phyloP scores from a whole-genome alignment of 1,284 basidiomycete genomes.

The Leccinum pachyderme region DNA sequence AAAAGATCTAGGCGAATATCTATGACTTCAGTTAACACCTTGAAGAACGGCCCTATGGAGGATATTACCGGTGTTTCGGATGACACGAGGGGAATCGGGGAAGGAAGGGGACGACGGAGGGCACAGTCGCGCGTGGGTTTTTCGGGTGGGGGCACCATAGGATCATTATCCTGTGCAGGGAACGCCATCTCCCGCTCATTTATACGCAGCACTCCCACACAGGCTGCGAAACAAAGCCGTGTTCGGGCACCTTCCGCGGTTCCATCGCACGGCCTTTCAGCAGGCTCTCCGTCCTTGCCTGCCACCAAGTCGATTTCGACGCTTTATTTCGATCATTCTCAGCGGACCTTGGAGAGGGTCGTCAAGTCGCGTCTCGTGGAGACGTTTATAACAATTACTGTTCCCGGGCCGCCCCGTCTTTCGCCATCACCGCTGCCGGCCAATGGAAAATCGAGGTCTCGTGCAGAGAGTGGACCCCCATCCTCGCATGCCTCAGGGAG shows the following conservation, averaged over 20 bases:
- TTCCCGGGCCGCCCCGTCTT: conserved; percentile 29
- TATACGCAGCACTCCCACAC: conserved; percentile 17
- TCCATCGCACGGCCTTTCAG: conserved; percentile 38
- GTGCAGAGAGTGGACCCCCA: conserved; percentile 27
- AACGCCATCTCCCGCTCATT: conserved; percentile 19
- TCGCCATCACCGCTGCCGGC: conserved; percentile 13
- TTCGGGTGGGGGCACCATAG: conserved; percentile 29
- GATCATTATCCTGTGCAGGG: conserved; percentile 27
- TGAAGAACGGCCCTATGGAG: conserved; percentile 47
- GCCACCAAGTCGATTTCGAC: conserved; percentile 14
- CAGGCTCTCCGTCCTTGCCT: conserved; percentile 14
- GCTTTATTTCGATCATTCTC: conserved; percentile 57
- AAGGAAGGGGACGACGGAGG: conserved; percentile 38
- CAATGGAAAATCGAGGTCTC: conserved; percentile 23
- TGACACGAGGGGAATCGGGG: conserved; percentile 31
- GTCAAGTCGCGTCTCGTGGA: conserved; percentile 75
- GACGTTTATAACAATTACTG: conserved; percentile 65
- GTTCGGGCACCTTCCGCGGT: conserved; percentile 50
- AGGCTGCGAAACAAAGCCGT: conserved; percentile 39
- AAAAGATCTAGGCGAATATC: conserved; percentile 64
- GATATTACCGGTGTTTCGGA: conserved; percentile 36
- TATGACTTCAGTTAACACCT: conserved; percentile 50
- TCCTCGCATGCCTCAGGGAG: conserved; percentile 5
- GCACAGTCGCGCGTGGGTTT: conserved; percentile 41
- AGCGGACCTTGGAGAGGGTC: conserved; percentile 64